These are phyloP conservation scores for Mycena crocata DNA, from an alignment of 768 basidiomycete species.

Conservation along the genomic window DNA sequence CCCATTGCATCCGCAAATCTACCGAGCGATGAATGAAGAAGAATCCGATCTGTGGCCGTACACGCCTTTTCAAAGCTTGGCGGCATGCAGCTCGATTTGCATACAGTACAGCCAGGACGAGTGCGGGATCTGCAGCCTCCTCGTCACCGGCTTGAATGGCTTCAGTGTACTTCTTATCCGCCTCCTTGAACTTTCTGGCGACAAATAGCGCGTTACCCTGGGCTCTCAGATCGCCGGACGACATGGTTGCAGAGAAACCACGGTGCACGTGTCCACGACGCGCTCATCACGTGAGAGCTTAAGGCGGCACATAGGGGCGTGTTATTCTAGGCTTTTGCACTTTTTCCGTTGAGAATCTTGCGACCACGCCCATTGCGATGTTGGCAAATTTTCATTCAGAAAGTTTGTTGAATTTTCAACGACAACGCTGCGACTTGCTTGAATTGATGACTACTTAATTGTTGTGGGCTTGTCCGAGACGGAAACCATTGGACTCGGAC, in stretches of 20 bases:
- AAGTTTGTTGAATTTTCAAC: too few species aligned
- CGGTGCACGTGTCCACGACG: not conserved
- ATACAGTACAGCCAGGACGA: slow-evolving; percentile 25
- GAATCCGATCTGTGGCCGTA: not conserved
- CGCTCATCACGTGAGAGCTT: not conserved
- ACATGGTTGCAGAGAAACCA: not conserved
- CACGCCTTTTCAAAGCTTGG: slow-evolving; percentile 22
- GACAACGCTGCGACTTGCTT: too few species aligned
- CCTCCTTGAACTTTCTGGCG: slow-evolving; percentile 18
- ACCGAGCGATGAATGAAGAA: not conserved
- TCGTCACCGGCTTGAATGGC: slow-evolving; percentile 25
- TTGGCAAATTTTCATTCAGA: too few species aligned
- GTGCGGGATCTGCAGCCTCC: slow-evolving; percentile 13
- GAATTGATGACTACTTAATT: too few species aligned
- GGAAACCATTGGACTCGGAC: too few species aligned
- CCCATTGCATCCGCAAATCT: slow-evolving; percentile 31
- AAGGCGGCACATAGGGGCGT: too few species aligned
- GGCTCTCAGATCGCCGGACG: slow-evolving; percentile 21
- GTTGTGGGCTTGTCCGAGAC: too few species aligned
- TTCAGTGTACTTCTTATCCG: slow-evolving; percentile 22
- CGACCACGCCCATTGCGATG: too few species aligned
- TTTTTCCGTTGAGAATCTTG: too few species aligned
- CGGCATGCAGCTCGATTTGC: slow-evolving; percentile 33
- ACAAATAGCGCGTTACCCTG: slow-evolving; percentile 31
- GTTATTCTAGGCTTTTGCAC: too few species aligned